Evolutionary conservation across 306 rosid species (phyloP).

Genomic region (Ormosia semicastrata): DNA sequence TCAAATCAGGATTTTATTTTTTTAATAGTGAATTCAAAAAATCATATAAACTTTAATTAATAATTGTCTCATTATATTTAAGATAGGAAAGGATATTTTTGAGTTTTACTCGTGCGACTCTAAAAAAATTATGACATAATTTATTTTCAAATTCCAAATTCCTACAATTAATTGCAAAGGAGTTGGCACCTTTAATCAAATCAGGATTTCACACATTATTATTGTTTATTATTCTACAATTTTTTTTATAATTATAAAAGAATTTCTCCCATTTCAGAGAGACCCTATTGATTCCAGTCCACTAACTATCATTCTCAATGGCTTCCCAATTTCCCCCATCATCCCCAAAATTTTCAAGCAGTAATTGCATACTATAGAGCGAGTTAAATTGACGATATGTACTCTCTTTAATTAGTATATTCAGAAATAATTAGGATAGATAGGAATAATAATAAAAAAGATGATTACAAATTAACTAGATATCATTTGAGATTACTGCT

Average conservation of each 20-base stretch:
- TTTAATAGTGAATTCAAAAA: too few species aligned
- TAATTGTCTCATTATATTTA: too few species aligned
- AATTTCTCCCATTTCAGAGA: background rate
- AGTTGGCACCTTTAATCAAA: background rate
- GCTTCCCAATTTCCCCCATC: background rate
- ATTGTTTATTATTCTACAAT: background rate
- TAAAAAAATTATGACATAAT: too few species aligned
- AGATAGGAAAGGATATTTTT: too few species aligned
- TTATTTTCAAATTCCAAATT: too few species aligned
- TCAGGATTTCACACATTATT: background rate
- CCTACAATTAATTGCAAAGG: too few species aligned
- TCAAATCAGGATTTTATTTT: background rate
- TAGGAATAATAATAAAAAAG: background rate
- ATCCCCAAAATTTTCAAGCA: background rate
- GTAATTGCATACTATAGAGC: background rate
- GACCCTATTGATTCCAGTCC: background rate
- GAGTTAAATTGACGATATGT: background rate
- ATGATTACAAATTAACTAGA: background rate
- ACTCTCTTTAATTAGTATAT: background rate
- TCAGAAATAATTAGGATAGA: background rate
- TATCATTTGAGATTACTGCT: background rate
- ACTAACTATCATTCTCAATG: background rate
- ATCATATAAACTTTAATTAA: too few species aligned
- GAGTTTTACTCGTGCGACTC: too few species aligned
- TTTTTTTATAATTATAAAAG: too few species aligned